Evolutionary conservation across 495 filamentous ascomycete species (phyloP), one percentile per base, ranked within the genome.

Genomic region (Trichoderma virens): DNA sequence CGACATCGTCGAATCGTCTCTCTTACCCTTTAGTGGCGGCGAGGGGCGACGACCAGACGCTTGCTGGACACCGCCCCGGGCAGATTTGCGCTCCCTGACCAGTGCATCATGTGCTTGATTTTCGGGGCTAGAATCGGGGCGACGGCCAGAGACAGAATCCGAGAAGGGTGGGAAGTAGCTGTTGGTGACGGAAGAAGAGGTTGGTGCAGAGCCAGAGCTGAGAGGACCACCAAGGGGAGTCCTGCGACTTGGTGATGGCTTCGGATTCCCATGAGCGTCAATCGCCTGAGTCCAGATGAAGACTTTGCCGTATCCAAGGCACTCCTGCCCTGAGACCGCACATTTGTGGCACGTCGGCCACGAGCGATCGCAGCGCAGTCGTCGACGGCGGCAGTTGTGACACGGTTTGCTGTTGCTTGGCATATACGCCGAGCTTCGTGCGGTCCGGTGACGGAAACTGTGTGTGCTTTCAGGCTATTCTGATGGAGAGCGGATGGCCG

Each of bases 341-440:
- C 78, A 82, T 61, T 82, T 81, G 61, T 76, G 71, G 63, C 83
- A 86, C 61, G 71, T 67, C 0, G 83, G 76, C 0, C 75, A 68
- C 1, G 80, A 81, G 35, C 75, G 75, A 64, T 86, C 83, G 67
- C 83, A 86, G 59, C 82, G 79, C 11, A 81, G 75, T 25, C 80
- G 79, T 64, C 80, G 78, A 1, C 74, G 76, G 5, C 82, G 82
- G 65, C 83, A 82, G 70, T 77, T 79, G 67, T 81, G 80, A 65
- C 80, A 82, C 45, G 76, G 41, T 62, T 72, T 74, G 39, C 32
- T 18, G 31, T 59, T 64, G 45, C 62, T 59, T 61, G 35, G 60
- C 60, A 61, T 61, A 56, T 56, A 56, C 7, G 51, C 51, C 51
- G 25, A 27, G n/a, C 14, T 30, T 28, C 30, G 51, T 30, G 51